phyloP scores from a whole-genome alignment of 495 filamentous ascomycete species.

The Penicillium herquei region DNA sequence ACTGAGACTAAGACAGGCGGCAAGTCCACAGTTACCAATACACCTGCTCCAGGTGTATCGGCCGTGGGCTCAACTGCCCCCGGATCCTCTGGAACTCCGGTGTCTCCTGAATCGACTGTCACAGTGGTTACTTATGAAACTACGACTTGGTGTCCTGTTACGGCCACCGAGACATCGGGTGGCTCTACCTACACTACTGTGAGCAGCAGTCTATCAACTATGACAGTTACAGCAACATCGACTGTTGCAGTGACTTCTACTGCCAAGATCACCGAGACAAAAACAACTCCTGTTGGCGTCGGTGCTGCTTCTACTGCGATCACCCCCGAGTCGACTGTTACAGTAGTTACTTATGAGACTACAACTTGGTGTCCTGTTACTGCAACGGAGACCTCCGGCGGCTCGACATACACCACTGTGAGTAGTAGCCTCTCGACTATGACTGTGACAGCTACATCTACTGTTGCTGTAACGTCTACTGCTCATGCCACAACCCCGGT shows the following conservation, averaged over 20 bases:
- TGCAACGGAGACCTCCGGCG: constrained; percentile 30
- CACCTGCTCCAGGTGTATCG: background rate
- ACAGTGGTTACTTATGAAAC: constrained; percentile 33
- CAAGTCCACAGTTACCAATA: background rate
- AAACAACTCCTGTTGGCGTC: background rate
- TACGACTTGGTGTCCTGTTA: constrained; percentile 54
- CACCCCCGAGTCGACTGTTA: constrained; percentile 3
- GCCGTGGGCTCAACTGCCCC: background rate
- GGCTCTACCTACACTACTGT: constrained; percentile 5
- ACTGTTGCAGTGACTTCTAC: constrained; percentile 3
- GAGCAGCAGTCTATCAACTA: constrained; percentile 23
- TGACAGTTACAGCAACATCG: constrained; percentile 21
- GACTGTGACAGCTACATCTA: constrained; percentile 33
- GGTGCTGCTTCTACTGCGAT: background rate
- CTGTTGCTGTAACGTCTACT: constrained; percentile 32
- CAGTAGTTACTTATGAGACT: constrained; percentile 20
- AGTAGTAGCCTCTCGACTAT: constrained; percentile 36
- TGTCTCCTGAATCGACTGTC: constrained; percentile 30
- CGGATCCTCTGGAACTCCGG: background rate
- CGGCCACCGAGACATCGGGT: constrained; percentile 24
- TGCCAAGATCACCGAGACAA: background rate
- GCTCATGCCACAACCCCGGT: constrained; percentile 11
- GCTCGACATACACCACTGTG: constrained; percentile 28
- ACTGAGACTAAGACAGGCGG: constrained; percentile 6
- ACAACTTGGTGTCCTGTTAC: constrained; percentile 43